These are phyloP conservation scores for Globisporangium parvum DNA, from an alignment of 352 stramenopile species.

Conservation along the genomic window DNA sequence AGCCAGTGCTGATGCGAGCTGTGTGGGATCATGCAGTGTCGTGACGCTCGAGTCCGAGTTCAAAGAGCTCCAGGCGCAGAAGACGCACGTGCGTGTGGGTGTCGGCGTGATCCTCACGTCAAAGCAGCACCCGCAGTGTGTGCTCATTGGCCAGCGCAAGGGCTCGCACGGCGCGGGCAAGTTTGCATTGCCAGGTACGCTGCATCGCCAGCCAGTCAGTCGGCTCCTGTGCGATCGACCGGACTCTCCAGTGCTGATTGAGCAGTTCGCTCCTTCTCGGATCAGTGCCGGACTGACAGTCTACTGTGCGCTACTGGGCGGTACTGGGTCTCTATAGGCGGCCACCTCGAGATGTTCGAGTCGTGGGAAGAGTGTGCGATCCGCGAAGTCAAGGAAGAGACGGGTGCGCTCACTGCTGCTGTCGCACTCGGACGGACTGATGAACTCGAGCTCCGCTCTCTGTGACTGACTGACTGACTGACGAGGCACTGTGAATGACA, in stretches of 20 bases:
- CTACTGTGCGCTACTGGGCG: not conserved
- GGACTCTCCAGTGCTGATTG: too few relatives aligned
- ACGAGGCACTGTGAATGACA: not conserved
- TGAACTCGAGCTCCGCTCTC: too few relatives aligned
- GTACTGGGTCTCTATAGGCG: slow-evolving; percentile 16
- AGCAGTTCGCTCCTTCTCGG: not conserved
- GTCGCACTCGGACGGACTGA: not conserved
- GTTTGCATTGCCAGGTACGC: slow-evolving; percentile 57
- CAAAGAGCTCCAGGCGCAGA: slow-evolving; percentile 49
- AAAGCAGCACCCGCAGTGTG: slow-evolving; percentile 49
- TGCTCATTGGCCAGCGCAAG: slow-evolving; percentile 69
- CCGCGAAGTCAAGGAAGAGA: slow-evolving; percentile 81
- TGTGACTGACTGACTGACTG: slow-evolving; percentile 5
- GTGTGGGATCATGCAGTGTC: slow-evolving; percentile 18
- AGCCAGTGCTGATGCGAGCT: not conserved
- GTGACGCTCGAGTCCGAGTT: slow-evolving; percentile 51
- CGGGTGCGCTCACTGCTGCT: slow-evolving; percentile 24
- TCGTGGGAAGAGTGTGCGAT: slow-evolving; percentile 71
- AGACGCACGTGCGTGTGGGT: slow-evolving; percentile 63
- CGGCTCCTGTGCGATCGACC: too few relatives aligned
- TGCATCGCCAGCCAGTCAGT: not conserved
- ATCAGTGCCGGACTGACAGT: not conserved
- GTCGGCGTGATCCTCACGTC: slow-evolving; percentile 74
- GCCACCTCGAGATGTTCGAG: slow-evolving; percentile 83
- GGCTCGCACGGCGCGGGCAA: slow-evolving; percentile 74